Conservation (phyloP, 2,329 filamentous ascomycete genomes). For the Alternaria sp. region DNA sequence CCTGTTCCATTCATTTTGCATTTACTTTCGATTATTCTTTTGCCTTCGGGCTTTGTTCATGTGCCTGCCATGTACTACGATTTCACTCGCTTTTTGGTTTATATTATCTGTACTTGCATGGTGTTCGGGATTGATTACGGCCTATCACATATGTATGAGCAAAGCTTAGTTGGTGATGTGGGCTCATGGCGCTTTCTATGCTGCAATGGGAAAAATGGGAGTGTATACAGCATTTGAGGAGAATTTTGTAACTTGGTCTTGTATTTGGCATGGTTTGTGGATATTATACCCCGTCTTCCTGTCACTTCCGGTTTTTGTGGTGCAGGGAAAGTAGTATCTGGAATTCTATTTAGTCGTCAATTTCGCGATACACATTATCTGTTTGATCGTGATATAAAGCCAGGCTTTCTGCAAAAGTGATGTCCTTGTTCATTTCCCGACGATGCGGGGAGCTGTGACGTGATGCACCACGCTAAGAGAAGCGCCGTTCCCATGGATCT, state of each 20-base stretch:
- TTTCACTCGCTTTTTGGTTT: background rate
- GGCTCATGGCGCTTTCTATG: background rate
- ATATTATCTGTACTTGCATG: background rate
- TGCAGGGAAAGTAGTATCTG: constrained; percentile 4
- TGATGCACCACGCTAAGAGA: background rate
- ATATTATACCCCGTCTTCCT: constrained; percentile 15
- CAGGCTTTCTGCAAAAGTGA: background rate
- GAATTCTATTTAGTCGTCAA: background rate
- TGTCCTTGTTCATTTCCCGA: background rate
- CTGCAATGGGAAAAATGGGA: constrained; percentile 1
- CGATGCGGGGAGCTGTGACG: background rate
- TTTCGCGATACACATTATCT: background rate
- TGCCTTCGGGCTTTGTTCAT: constrained; percentile 3
- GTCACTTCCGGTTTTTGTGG: constrained; percentile 3
- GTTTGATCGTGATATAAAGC: background rate
- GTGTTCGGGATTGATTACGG: constrained; percentile 1
- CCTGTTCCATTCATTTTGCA: background rate
- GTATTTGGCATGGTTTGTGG: constrained; percentile 8
- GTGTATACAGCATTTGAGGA: background rate
- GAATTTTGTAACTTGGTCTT: background rate
- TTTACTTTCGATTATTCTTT: background rate
- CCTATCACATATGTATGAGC: constrained; percentile 1
- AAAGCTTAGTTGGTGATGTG: background rate
- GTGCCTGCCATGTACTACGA: constrained; percentile 7
- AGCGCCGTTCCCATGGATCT: background rate